These are phyloP conservation scores for Suillus sp. DNA, from an alignment of 768 basidiomycete genomes.

Conservation along the genomic window DNA sequence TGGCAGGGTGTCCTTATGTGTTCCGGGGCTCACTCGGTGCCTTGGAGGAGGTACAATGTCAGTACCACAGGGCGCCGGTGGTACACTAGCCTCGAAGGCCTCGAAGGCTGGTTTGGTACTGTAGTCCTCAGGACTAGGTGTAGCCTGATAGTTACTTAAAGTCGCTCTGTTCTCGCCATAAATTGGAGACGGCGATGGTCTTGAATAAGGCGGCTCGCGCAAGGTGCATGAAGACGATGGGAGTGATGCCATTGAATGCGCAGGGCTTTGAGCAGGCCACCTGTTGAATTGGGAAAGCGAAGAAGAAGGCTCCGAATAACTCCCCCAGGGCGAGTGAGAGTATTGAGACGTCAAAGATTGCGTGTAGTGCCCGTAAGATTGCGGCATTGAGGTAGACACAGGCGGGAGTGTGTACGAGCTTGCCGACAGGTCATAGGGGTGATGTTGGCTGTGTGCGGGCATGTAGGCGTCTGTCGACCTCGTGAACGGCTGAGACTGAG, in stretches of 20 bases:
- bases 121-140: conserved; percentile 42
- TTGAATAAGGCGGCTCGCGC: conserved; percentile 37
- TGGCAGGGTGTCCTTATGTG: conserved; percentile 48
- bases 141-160: conserved; percentile 42
- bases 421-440: conserved; percentile 31
- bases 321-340: conserved; percentile 30
- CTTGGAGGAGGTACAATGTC: conserved; percentile 60
- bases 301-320: conserved; percentile 29
- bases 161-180: conserved; percentile 30
- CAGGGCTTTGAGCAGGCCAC: conserved; percentile 33
- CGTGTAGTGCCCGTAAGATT: conserved; percentile 30
- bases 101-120: conserved; percentile 38
- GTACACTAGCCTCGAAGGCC: conserved; percentile 24
- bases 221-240: conserved; percentile 28
- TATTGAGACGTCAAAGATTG: conserved; percentile 28
- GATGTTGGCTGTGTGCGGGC: conserved; percentile 25
- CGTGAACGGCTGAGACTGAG: conserved; percentile 29
- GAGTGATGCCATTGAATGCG: conserved; percentile 28
- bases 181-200: conserved; percentile 40
- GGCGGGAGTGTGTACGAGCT: conserved; percentile 35
- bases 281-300: conserved; percentile 33
- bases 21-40: conserved; percentile 55
- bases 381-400: conserved; percentile 28
- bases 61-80: conserved; percentile 23
- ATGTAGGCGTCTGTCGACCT: conserved; percentile 31